Conservation (phyloP, 2,329 filamentous ascomycete species). For the Pezicula radicicola region DNA sequence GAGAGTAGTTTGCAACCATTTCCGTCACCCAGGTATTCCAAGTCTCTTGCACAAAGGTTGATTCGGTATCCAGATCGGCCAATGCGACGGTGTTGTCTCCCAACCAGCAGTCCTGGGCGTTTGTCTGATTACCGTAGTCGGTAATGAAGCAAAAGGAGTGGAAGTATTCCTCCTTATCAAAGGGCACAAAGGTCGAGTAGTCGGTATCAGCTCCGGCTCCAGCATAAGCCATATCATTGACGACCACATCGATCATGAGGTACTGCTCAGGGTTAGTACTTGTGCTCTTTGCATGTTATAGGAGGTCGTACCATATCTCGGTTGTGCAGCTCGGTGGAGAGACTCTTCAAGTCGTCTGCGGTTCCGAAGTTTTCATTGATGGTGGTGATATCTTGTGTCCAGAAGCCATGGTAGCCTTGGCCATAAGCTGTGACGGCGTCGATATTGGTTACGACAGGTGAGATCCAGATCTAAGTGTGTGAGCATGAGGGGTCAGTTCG, state of each 20-base stretch:
- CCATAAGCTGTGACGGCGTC: conserved; percentile 33
- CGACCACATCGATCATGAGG: conserved; percentile 59
- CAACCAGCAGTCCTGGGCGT: conserved; percentile 42
- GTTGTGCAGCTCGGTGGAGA: conserved; percentile 52
- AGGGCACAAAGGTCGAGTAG: conserved; percentile 49
- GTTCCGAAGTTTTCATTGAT: conserved; percentile 60
- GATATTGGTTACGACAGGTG: conserved; percentile 37
- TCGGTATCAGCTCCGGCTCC: conserved; percentile 45
- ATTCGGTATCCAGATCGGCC: conserved; percentile 6
- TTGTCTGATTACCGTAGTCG: conserved; percentile 49
- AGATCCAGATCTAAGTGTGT: conserved; percentile 33
- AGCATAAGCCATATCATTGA: conserved; percentile 52
- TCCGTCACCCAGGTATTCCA: conserved; percentile 12
- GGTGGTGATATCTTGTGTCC: conserved; percentile 40
- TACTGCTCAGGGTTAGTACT: conserved; percentile 27
- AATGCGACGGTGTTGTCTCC: conserved; percentile 2
- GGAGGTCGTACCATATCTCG: conserved; percentile 38
- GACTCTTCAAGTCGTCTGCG: conserved; percentile 52
- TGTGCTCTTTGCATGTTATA: neutral
- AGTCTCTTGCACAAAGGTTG: conserved; percentile 4
- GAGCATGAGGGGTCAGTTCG: neutral
- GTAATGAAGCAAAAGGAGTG: conserved; percentile 55
- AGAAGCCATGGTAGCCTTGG: conserved; percentile 40
- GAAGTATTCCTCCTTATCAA: conserved; percentile 56
- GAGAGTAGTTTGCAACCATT: conserved; percentile 15